Evolutionary conservation across 202 grass and related monocot genomes (phyloP).

Genomic region (Setaria viridis): DNA sequence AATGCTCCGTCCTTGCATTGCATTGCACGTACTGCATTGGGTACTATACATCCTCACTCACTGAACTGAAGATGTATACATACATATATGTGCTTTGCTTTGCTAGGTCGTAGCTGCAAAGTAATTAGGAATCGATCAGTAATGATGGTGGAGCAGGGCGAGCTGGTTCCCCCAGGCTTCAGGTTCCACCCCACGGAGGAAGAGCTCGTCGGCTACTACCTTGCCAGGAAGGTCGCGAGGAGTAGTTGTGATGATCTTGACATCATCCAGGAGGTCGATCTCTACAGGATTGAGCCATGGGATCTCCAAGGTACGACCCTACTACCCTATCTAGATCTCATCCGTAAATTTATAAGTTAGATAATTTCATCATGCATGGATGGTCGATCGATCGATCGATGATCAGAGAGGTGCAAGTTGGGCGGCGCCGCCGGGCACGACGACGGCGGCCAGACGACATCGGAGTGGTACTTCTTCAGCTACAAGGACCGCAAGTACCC

Average conservation of each 20-base stretch:
- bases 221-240: constrained; percentile 70
- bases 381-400: neutral
- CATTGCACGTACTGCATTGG: no score
- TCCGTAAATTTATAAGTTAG: no score
- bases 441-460: constrained; percentile 34
- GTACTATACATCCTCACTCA: no score
- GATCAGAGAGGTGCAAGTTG: constrained; percentile 61
- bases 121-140: no score
- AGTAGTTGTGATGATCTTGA: constrained; percentile 54
- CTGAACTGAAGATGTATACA: no score
- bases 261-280: constrained; percentile 90
- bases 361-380: neutral
- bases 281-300: constrained; percentile 98
- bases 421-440: constrained; percentile 6
- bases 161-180: constrained; percentile 72
- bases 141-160: no score
- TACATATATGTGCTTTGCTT: no score
- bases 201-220: constrained; percentile 95
- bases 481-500: constrained; percentile 98
- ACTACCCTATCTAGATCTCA: no score
- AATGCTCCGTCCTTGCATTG: no score
- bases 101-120: no score
- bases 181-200: constrained; percentile 98
- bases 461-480: constrained; percentile 94
- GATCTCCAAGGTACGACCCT: constrained; percentile 63